Evolutionary conservation across 768 basidiomycete species (phyloP), one percentile per base, ranked within the genome.

Genomic region (Agaricus sinodeliciosus): DNA sequence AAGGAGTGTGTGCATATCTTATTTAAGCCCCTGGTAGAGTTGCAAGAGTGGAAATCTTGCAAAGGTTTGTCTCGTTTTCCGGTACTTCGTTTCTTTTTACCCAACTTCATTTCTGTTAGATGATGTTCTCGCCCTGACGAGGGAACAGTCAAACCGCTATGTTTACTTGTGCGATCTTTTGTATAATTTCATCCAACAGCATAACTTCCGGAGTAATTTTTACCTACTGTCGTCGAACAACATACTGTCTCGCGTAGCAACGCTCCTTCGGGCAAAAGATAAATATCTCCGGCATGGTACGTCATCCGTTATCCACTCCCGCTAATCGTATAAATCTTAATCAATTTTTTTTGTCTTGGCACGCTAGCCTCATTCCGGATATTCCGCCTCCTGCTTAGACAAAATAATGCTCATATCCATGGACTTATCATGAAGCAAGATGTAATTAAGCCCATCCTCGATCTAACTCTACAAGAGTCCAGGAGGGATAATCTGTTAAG

Each of bases 281-380:
- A 98, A 98, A 66, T 90, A 96, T 64, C 77, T 98, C 40, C 84
- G 91, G 34, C 83, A 96, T 66, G 88, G 94, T 95, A 61, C 57
- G 88, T 72, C 45, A 7, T 31, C 25, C 13, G 1, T 27, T 26
- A 41, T 18, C n/a, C 16, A 18, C 48, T 49, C 39, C 39, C 39
- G 39, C 41, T 16, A 25, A 47, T 43, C 43, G 44, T 11, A 31
- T 16, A 4, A 28, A 13, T n/a, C 3, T 15, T 4, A 28, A 25
- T n/a, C 4, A 22, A 15, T n/a, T 3, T 27, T n/a, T 2, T 6
- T 45, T 45, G 15, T 45, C 26, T 27, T 45, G 43, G 19, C 27
- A 27, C 22, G 5, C 26, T 60, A 97, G 96, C 90, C 63, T 85
- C 93, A 11, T 85, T 99, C 65, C 88, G 94, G 31, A 93, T 90